These are phyloP conservation scores for Megacollybia platyphylla DNA, from an alignment of 1,284 basidiomycete species.

Conservation along the genomic window DNA sequence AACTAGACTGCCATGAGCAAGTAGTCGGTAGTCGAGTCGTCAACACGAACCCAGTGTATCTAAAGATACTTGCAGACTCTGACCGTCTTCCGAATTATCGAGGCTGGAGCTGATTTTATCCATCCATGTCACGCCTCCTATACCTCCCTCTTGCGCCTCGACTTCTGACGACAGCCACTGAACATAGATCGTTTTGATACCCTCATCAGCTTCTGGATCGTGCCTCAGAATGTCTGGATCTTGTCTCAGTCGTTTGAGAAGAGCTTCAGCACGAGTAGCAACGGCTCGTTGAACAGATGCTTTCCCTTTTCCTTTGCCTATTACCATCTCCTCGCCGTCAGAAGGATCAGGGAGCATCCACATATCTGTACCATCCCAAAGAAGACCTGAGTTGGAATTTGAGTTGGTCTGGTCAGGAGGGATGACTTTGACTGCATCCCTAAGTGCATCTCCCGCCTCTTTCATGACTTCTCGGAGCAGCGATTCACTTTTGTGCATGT, in stretches of 20 bases:
- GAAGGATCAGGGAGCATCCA: conserved; percentile 47
- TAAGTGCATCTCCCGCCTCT: conserved; percentile 64
- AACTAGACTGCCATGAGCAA: conserved; percentile 29
- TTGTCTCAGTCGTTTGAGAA: conserved; percentile 62
- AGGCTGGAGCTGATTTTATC: conserved; percentile 36
- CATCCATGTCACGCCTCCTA: conserved; percentile 42
- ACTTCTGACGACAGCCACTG: conserved; percentile 48
- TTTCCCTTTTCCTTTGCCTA: conserved; percentile 30
- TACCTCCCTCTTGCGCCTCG: conserved; percentile 40
- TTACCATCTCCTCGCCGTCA: conserved; percentile 8
- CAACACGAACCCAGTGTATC: conserved; percentile 45
- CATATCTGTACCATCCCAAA: conserved; percentile 78
- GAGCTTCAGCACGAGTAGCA: conserved; percentile 65
- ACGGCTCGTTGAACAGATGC: conserved; percentile 35
- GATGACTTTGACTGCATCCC: conserved; percentile 81
- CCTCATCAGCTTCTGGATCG: conserved; percentile 59
- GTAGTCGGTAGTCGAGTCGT: conserved; percentile 1
- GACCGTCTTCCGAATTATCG: conserved; percentile 38
- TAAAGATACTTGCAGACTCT: conserved; percentile 42
- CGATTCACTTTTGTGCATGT: conserved; percentile 68
- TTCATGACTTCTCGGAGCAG: conserved; percentile 59
- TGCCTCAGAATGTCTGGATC: conserved; percentile 68
- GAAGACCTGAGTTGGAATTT: conserved; percentile 23
- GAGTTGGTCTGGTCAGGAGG: conserved; percentile 53
- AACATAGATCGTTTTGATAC: conserved; percentile 42